A percentile compares a stretch with the other conserved stretches of the same genome.
phyloP scores from a whole-genome alignment of 129 eudicot species.

The Chrysanthemum lavandulifolium region DNA sequence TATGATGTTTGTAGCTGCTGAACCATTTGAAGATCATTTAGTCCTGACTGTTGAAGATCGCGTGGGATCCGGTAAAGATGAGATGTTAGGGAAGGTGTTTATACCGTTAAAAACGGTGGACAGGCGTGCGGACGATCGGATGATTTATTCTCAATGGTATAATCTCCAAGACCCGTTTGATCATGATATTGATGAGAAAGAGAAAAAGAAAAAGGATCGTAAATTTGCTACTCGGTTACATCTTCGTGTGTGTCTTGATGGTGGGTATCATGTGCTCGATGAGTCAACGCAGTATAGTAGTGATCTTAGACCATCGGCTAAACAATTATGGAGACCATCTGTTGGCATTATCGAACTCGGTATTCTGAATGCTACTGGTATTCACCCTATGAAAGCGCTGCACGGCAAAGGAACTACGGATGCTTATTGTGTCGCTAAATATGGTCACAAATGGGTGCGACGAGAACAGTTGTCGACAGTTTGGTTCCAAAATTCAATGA shows the following conservation, averaged over 20 bases:
- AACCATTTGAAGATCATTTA: conserved; percentile 87
- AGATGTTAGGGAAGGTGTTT: conserved; percentile 54
- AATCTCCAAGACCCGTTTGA: conserved; percentile 52
- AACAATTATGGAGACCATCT: conserved; percentile 87
- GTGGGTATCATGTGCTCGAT: conserved; percentile 93
- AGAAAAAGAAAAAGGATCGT: conserved; percentile 46
- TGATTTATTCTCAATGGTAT: conserved; percentile 57
- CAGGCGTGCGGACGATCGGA: conserved; percentile 70
- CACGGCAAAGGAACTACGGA: conserved; percentile 68
- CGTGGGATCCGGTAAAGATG: conserved; percentile 64
- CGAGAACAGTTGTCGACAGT: conserved; percentile 73
- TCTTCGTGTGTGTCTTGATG: conserved; percentile 77
- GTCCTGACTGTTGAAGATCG: conserved; percentile 71
- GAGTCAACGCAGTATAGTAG: conserved; percentile 95
- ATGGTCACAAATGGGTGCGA: conserved; percentile 92
- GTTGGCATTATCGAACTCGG: conserved; percentile 87
- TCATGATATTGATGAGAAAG: conserved; percentile 48
- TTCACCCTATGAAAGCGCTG: conserved; percentile 76
- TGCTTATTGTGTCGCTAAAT: conserved; percentile 77
- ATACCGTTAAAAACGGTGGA: conserved; percentile 62
- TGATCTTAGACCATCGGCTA: conserved; percentile 87
- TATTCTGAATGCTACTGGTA: conserved; percentile 63
- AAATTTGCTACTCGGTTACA: conserved; percentile 74
- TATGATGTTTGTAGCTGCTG: conserved; percentile 91
- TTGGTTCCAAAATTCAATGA: conserved; percentile 75